phyloP scores from a whole-genome alignment of 208 protist species.

The Trypanosoma caninum region DNA sequence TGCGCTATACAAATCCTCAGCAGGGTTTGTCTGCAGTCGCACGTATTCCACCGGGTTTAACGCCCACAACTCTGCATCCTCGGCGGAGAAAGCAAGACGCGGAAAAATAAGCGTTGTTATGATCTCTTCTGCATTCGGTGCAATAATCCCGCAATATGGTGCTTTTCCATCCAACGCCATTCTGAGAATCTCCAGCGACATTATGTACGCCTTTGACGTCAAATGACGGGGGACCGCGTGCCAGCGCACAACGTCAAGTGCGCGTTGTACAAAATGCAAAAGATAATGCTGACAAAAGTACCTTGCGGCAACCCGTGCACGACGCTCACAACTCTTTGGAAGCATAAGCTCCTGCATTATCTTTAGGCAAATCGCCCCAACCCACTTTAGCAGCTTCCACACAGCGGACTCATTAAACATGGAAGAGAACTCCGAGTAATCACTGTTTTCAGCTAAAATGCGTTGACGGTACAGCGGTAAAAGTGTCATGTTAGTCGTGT shows the following conservation, averaged over 20 bases:
- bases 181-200: conserved; percentile 68
- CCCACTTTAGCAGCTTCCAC: conserved; percentile 70
- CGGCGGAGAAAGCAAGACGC: conserved; percentile 74
- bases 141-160: conserved; percentile 45
- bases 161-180: conserved; percentile 37
- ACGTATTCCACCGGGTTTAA: conserved; percentile 92
- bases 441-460: conserved; percentile 11
- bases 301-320: conserved; percentile 46
- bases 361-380: conserved; percentile 41
- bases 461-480: conserved; percentile 43
- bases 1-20: conserved; percentile 78
- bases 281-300: conserved; percentile 48
- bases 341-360: conserved; percentile 54
- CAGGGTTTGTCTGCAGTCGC: conserved; percentile 73
- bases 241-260: conserved; percentile 73
- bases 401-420: conserved; percentile 52
- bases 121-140: conserved; percentile 60
- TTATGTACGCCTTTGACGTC: conserved; percentile 85
- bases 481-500: conserved; percentile 31
- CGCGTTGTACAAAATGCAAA: conserved; percentile 30
- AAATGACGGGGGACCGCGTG: conserved; percentile 46
- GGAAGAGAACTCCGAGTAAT: conserved; percentile 57
- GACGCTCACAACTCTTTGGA: conserved; percentile 61
- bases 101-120: conserved; percentile 86
- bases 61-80: conserved; percentile 85